Base-by-base conservation (phyloP, 768 basidiomycete genomes). In the Tubosaeta sp. region DNA sequence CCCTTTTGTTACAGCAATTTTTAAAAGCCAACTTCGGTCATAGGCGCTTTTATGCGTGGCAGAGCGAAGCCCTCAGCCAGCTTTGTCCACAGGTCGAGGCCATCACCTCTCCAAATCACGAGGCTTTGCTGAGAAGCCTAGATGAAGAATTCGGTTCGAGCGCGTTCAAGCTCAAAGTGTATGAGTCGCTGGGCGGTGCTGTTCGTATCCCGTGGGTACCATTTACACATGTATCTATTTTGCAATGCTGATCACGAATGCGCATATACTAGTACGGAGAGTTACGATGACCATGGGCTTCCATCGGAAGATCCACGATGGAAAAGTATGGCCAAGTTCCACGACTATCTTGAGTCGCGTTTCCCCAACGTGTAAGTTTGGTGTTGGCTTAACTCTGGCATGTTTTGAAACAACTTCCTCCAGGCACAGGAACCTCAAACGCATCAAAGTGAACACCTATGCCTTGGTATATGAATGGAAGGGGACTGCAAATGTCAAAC, bases 401-500 rank as follows among this genome's bases (percentile, higher is more conserved):
- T 42, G 16, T 18, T 36, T 49, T 32, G 53, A 48, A 16, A 18
- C 13, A 7, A 12, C 46, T 42, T 19, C 46, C 34, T 8, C 31
- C 40, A 80, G 80, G 30, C 79, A 82, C 59, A 48, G 70, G 3
- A 69, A 67, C 24, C 71, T 86, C 6, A 54, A 71, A 36, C 73
- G 82, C 41, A 78, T 78, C 10, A 76, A 75, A 52, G 74, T 86
- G 50, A 83, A 83, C 57, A 83, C 77, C 0, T 83, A 78, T 43
- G 83, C 79, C 0, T 69, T 85, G n/a, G 67, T 86, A 2, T 83
- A 79, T 59, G 73, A 75, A 19, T 85, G 82, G 82, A 67, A 75
- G 42, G 84, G 83, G 13, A 71, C 72, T 18, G 71, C 80, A 43
- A 47, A 69, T 11, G 64, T 79, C 42, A 83, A 84, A 60, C 86